A percentile compares a stretch with the other conserved stretches of the same genome.
phyloP scores from a whole-genome alignment of 176 grass and related monocot genomes.

The Olyra latifolia region DNA sequence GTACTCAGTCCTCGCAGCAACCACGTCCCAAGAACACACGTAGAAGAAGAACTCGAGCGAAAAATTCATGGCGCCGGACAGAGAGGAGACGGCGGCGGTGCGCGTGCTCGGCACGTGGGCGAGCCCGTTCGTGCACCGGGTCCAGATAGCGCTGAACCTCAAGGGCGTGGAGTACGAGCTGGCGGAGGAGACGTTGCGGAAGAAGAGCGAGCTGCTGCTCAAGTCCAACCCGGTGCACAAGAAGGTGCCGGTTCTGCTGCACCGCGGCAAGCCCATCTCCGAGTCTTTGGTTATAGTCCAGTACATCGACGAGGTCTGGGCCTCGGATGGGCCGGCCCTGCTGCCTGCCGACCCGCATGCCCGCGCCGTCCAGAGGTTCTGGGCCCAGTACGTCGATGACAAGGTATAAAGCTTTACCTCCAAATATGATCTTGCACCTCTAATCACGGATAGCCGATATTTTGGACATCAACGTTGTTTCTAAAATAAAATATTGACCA shows the following conservation, averaged over 20 bases:
- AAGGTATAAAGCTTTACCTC: conserved; percentile 30
- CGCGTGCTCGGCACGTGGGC: conserved; percentile 37
- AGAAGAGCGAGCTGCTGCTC: conserved; percentile 54
- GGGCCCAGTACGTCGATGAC: conserved; percentile 43
- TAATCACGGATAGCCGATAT: too few species aligned
- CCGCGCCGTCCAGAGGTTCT: conserved; percentile 36
- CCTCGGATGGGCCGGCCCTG: background rate
- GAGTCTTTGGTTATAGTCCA: conserved; percentile 52
- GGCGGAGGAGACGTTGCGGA: conserved; percentile 21
- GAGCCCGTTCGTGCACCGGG: conserved; percentile 39
- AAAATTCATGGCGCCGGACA: background rate
- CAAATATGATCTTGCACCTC: too few species aligned
- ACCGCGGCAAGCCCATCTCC: conserved; percentile 39
- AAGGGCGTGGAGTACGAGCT: conserved; percentile 48
- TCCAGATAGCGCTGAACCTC: conserved; percentile 37
- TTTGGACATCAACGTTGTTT: too few species aligned
- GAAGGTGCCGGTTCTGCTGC: conserved; percentile 66
- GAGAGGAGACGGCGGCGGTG: conserved; percentile 23
- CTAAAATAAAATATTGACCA: too few species aligned
- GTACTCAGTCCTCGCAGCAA: too few species aligned
- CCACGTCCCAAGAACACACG: too few species aligned
- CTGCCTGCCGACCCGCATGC: conserved; percentile 32
- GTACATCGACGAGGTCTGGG: conserved; percentile 50
- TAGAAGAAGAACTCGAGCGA: background rate
- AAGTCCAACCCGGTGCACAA: conserved; percentile 63